These are phyloP conservation scores for Citrus glauca DNA, from an alignment of 345 rosid species.

Conservation along the genomic window DNA sequence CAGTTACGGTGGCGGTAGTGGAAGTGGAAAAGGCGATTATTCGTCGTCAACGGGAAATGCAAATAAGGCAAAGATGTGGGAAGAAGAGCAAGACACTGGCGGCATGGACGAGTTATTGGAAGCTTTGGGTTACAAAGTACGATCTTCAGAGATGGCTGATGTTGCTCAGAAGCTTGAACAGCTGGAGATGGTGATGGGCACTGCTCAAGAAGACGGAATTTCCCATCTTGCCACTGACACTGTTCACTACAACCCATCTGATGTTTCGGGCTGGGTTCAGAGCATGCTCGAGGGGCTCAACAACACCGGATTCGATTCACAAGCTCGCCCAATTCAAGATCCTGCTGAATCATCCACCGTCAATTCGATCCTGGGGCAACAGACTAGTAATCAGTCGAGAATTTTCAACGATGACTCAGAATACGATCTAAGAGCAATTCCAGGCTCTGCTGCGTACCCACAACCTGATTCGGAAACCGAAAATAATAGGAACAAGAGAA, in stretches of 20 bases:
- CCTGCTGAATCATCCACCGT: slow-evolving; percentile 28
- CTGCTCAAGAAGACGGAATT: slow-evolving; percentile 60
- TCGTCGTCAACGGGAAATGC: slow-evolving; percentile 37
- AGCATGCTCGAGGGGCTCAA: slow-evolving; percentile 65
- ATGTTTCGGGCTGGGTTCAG: slow-evolving; percentile 68
- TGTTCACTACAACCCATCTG: slow-evolving; percentile 77
- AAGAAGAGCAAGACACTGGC: slow-evolving; percentile 49
- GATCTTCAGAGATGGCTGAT: slow-evolving; percentile 80
- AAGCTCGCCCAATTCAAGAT: slow-evolving; percentile 13
- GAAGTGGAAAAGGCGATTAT: slow-evolving; percentile 19
- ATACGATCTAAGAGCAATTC: slow-evolving; percentile 75
- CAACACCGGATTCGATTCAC: slow-evolving; percentile 18
- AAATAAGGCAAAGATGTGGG: slow-evolving; percentile 40
- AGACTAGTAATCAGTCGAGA: slow-evolving; percentile 2
- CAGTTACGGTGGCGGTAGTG: slow-evolving; percentile 23
- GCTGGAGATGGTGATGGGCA: slow-evolving; percentile 72
- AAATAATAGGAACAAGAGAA: slow-evolving; percentile 39
- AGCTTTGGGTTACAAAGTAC: slow-evolving; percentile 76
- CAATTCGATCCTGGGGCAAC: slow-evolving; percentile 11
- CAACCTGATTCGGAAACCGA: slow-evolving; percentile 16
- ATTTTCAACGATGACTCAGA: slow-evolving; percentile 46
- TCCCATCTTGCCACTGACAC: slow-evolving; percentile 52
- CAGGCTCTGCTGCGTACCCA: slow-evolving; percentile 64
- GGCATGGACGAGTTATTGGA: slow-evolving; percentile 89
- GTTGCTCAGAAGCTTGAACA: slow-evolving; percentile 88